These are phyloP conservation scores for Candida insectalens DNA, from an alignment of 805 yeast genomes.

Conservation along the genomic window DNA sequence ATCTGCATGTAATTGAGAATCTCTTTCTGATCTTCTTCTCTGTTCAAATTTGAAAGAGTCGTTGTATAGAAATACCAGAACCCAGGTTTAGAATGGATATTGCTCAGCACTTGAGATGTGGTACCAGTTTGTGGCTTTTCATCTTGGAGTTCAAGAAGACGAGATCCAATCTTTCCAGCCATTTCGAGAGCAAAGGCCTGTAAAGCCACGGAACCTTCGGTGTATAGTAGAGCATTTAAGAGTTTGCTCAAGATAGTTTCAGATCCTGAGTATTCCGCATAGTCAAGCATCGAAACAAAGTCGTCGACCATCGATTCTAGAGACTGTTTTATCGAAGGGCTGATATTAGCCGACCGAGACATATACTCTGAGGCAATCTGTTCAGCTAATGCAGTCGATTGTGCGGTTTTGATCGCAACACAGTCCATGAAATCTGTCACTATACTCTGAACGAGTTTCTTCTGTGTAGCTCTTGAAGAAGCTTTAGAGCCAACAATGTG, in stretches of 20 bases:
- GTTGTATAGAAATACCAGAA: conserved; percentile 6
- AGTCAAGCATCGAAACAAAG: conserved; percentile 34
- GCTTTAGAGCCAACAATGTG: conserved; percentile 4
- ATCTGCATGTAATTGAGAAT: neutral
- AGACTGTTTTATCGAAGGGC: conserved; percentile 22
- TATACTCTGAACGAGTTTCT: conserved; percentile 7
- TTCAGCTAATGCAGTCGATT: conserved; percentile 12
- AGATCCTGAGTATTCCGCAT: conserved; percentile 57
- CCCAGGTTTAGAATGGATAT: conserved; percentile 1
- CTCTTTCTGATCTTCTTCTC: neutral
- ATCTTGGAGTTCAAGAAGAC: conserved; percentile 1
- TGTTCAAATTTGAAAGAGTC: neutral
- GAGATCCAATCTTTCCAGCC: conserved; percentile 51
- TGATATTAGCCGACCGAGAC: conserved; percentile 23
- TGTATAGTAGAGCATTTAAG: conserved; percentile 30
- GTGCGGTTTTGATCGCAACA: conserved; percentile 5
- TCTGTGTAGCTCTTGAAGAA: conserved; percentile 1
- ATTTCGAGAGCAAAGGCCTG: conserved; percentile 50
- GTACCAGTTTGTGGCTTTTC: neutral
- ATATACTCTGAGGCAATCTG: conserved; percentile 22
- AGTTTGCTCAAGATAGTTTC: conserved; percentile 39
- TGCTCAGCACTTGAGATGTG: neutral
- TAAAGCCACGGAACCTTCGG: conserved; percentile 29
- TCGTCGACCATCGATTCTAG: conserved; percentile 53
- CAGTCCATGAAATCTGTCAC: conserved; percentile 5